phyloP scores from a whole-genome alignment of 148 eudicot genomes.

The Rhododendron molle region DNA sequence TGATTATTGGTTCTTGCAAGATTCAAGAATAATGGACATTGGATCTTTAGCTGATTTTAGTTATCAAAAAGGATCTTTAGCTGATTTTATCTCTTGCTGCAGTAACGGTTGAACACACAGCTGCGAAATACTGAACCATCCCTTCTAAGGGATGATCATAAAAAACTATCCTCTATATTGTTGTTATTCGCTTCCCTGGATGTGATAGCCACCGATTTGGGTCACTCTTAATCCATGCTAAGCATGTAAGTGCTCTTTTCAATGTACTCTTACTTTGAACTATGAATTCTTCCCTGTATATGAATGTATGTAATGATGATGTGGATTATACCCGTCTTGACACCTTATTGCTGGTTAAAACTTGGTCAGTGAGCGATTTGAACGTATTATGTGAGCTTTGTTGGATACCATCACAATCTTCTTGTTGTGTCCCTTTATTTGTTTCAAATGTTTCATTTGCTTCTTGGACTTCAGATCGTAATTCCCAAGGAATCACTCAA shows the following conservation, averaged over 20 bases:
- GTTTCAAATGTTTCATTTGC: neutral
- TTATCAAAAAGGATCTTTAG: neutral
- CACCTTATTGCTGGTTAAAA: neutral
- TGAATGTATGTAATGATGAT: neutral
- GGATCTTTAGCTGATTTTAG: neutral
- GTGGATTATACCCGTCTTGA: neutral
- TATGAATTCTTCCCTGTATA: neutral
- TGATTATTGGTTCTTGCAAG: neutral
- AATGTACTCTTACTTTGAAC: neutral
- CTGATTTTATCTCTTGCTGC: neutral
- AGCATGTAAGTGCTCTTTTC: constrained; percentile 16
- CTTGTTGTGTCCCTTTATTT: too few species aligned
- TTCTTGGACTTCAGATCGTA: neutral
- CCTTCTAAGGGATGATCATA: neutral
- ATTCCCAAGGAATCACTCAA: neutral
- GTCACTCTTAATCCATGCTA: constrained; percentile 58
- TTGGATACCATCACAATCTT: neutral
- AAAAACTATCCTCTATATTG: constrained; percentile 33
- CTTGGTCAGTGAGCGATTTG: neutral
- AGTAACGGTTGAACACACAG: neutral
- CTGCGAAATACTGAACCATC: neutral
- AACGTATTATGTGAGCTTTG: neutral
- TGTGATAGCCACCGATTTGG: constrained; percentile 54
- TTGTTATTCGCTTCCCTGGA: constrained; percentile 29
- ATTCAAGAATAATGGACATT: neutral